Base-by-base conservation (phyloP, 257 asterid species). In the Linderniella brevidens region DNA sequence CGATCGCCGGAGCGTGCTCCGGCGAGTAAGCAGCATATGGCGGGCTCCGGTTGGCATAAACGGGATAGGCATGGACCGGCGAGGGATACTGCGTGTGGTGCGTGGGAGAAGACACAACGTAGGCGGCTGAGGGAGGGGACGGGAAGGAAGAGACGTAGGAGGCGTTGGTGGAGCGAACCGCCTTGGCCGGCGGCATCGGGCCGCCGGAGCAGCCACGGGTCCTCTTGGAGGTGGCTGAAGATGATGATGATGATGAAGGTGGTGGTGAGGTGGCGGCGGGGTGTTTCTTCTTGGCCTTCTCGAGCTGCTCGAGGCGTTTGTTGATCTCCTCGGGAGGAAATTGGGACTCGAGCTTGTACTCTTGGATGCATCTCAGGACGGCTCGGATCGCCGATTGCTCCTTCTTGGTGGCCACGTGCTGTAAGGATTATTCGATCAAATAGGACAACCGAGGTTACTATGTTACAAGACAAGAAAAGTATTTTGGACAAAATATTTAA, bases 181-280 rank as follows among this genome's bases (percentile, higher is more conserved):
- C 99, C 73, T 90, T 90, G 60, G 99, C 99, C 8, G 99, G 99
- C 16, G 99, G 99, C 99, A 90, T 85, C 39, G 92, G 96, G 16
- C 96, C 96, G 0, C 87, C 94, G 4, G 68, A 81, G 78, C 74
- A 79, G 57, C 77, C 96, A 20, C 99, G 82, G 7, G 99, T 90
- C 52, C 99, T 67, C 55, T 90, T 90, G 45, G 88, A 80, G 11
- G 99, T 82, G 3, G 32, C 32, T 25, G 32, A 6, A 3, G 32
- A 25, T 3, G 32, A 6, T 25, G 32, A 6, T 25, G 32, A 6
- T 25, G 32, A 6, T 25, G 32, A 25, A 25, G 32, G 32, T 25
- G 32, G 6, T 2, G 32, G 32, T 6, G 32, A 25, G 32, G 99
- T 93, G 68, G 78, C 78, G 5, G 74, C 71, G 9, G 96, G 93